These are phyloP conservation scores for Penicillium hesseltinei DNA, from an alignment of 2,329 filamentous ascomycete genomes.

Conservation along the genomic window DNA sequence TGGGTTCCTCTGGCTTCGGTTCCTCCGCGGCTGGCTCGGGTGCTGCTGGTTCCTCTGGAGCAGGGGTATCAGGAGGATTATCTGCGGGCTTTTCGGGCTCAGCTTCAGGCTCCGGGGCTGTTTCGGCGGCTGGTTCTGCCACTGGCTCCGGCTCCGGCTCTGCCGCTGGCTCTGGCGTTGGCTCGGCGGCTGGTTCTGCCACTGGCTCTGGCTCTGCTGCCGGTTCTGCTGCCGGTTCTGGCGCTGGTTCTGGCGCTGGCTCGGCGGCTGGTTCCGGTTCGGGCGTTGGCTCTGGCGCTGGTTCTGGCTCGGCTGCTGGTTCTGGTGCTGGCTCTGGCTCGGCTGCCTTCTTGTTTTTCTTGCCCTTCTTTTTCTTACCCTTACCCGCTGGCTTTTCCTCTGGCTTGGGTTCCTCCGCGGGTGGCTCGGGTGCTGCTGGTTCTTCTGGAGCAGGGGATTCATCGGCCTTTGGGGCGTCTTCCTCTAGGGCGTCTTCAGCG, in stretches of 20 bases:
- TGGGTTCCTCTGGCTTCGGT: neutral
- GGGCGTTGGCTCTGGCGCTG: no score
- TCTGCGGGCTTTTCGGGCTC: no score
- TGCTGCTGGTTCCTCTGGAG: slow-evolving; percentile 2
- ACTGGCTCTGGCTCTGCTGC: no score
- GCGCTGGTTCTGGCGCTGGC: neutral
- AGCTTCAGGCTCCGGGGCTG: no score
- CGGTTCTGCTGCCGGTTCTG: no score
- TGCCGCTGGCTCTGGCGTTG: neutral
- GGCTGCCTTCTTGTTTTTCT: slow-evolving; percentile 13
- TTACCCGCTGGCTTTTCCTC: slow-evolving; percentile 4
- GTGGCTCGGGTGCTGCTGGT: neutral
- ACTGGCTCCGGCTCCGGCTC: no score
- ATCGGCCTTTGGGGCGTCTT: slow-evolving; percentile 7
- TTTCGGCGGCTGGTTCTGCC: no score
- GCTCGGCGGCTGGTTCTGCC: no score
- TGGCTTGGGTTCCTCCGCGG: slow-evolving; percentile 3
- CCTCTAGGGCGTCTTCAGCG: slow-evolving; percentile 32
- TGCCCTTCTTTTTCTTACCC: slow-evolving; percentile 18
- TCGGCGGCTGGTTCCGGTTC: no score
- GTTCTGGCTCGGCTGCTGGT: no score
- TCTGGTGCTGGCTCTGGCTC: neutral
- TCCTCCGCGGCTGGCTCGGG: slow-evolving; percentile 9
- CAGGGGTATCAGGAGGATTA: neutral
- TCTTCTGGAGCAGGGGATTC: neutral